Conservation (phyloP, 305 asterid species). For the Euphrasia arctica region DNA sequence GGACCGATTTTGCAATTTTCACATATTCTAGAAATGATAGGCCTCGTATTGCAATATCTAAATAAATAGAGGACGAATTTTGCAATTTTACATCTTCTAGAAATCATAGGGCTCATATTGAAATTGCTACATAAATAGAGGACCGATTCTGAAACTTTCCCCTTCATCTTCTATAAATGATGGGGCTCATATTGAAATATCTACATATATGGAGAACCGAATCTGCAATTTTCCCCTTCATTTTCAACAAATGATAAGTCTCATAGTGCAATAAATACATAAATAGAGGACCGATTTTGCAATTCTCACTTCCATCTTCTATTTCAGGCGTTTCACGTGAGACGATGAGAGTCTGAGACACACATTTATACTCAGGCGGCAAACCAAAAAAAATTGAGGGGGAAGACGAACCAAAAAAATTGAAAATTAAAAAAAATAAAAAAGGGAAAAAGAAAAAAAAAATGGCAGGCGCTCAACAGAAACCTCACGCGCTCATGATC, state of each 20-base stretch:
- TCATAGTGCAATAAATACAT: not conserved
- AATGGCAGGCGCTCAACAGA: conserved; percentile 36
- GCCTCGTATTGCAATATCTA: too few relatives aligned
- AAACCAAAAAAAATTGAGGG: not conserved
- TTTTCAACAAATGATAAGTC: too few relatives aligned
- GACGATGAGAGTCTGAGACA: not conserved
- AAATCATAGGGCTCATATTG: too few relatives aligned
- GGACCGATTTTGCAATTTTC: too few relatives aligned
- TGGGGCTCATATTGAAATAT: too few relatives aligned
- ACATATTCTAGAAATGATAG: too few relatives aligned
- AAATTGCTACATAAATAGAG: too few relatives aligned
- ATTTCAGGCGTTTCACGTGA: not conserved
- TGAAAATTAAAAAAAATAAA: not conserved
- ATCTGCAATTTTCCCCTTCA: too few relatives aligned
- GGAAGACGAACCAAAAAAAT: not conserved
- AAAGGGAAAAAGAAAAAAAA: not conserved
- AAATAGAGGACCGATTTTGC: not conserved
- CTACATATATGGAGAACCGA: too few relatives aligned
- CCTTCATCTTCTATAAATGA: not conserved
- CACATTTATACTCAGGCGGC: not conserved
- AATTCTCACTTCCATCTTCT: not conserved
- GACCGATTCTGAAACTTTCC: too few relatives aligned
- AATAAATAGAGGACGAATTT: too few relatives aligned
- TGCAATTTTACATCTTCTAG: too few relatives aligned
- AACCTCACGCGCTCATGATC: conserved; percentile 53